These are phyloP conservation scores for Chytriomyces hyalinus DNA, from an alignment of 192 early-diverging fungal genomes.

Conservation along the genomic window DNA sequence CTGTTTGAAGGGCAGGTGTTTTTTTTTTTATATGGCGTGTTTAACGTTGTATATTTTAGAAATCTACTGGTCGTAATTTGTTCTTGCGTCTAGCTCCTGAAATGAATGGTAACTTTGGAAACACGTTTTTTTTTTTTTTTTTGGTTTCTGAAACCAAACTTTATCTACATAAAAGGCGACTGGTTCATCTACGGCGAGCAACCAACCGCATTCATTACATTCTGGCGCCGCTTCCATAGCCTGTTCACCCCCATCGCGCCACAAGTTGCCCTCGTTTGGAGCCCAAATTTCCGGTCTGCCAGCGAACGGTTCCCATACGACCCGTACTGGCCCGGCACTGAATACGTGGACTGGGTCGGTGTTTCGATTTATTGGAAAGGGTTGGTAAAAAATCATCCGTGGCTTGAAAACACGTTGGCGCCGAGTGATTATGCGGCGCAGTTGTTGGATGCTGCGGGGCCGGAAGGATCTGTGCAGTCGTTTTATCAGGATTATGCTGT, in stretches of 20 bases:
- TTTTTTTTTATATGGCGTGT: background rate
- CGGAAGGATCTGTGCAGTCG: slow-evolving; percentile 8
- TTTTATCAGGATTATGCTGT: slow-evolving; percentile 33
- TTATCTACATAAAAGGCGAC: slow-evolving; percentile 8
- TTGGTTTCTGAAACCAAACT: background rate
- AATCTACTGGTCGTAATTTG: slow-evolving; percentile 17
- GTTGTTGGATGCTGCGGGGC: slow-evolving; percentile 24
- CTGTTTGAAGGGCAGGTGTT: background rate
- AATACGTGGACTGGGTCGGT: slow-evolving; percentile 49
- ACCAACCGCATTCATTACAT: slow-evolving; percentile 19
- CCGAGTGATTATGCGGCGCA: slow-evolving; percentile 24
- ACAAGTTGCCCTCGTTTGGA: slow-evolving; percentile 27
- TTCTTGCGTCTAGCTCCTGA: slow-evolving; percentile 39
- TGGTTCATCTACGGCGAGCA: slow-evolving; percentile 36
- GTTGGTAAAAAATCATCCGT: background rate
- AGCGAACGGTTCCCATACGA: slow-evolving; percentile 26
- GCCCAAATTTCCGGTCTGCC: slow-evolving; percentile 16
- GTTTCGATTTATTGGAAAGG: slow-evolving; percentile 38
- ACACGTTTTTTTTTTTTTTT: background rate
- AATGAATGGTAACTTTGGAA: slow-evolving; percentile 23
- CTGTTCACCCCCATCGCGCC: slow-evolving; percentile 15
- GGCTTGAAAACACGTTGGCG: slow-evolving; percentile 12
- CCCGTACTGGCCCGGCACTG: slow-evolving; percentile 31
- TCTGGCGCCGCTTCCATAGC: slow-evolving; percentile 15
- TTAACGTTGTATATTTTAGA: background rate